phyloP scores from a whole-genome alignment of 495 filamentous ascomycete species.

The Paragyromitra xinjiangensis region DNA sequence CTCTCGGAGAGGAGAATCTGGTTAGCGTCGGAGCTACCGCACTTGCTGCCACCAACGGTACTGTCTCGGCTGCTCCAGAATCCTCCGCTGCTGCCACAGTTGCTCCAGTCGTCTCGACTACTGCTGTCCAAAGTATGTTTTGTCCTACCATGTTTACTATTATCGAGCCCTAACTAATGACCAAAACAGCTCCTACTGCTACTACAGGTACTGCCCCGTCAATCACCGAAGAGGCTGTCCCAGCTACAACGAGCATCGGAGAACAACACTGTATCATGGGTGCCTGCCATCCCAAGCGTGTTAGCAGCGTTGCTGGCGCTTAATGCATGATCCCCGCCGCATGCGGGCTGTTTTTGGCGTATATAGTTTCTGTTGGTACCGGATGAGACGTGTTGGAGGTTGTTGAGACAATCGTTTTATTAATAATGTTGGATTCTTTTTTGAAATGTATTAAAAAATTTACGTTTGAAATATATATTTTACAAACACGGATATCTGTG shows the following conservation, averaged over 20 bases:
- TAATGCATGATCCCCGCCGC: neutral
- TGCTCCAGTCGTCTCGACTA: neutral
- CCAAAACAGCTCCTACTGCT: slow-evolving; percentile 6
- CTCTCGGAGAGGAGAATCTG: slow-evolving; percentile 65
- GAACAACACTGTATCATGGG: slow-evolving; percentile 42
- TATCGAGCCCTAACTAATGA: slow-evolving; percentile 11
- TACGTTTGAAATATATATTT: neutral
- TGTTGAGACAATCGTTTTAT: neutral
- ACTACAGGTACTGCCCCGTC: neutral
- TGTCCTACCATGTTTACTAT: neutral
- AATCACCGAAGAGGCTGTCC: slow-evolving; percentile 1
- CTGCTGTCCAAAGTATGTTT: slow-evolving; percentile 24
- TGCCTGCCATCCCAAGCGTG: slow-evolving; percentile 19
- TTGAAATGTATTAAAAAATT: neutral
- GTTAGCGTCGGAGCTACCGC: slow-evolving; percentile 58
- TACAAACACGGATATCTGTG: neutral
- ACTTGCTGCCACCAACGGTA: slow-evolving; percentile 1
- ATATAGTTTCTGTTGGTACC: neutral
- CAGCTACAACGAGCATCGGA: neutral
- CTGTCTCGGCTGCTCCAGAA: neutral
- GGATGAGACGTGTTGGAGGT: neutral
- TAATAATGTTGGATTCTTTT: neutral
- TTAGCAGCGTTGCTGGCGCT: neutral
- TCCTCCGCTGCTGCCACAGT: neutral
- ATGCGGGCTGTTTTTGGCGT: neutral